phyloP scores from a whole-genome alignment of 495 filamentous ascomycete species.

The Neurospora sp. region DNA sequence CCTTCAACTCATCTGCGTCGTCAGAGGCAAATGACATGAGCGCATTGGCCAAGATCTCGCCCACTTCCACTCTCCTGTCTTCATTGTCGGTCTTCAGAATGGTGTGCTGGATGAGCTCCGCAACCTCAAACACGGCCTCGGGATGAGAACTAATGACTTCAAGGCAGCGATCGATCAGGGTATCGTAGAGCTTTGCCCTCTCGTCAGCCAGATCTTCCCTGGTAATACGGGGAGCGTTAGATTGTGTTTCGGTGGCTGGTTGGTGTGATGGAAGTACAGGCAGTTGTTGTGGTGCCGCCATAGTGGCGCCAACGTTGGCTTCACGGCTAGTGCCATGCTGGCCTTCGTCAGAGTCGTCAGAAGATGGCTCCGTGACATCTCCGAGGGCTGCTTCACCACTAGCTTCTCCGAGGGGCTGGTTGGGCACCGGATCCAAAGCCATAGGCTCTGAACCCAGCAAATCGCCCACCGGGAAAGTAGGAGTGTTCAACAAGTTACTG shows the following conservation, averaged over 20 bases:
- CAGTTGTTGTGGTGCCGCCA: neutral
- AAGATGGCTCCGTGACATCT: conserved; percentile 12
- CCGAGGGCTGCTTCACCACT: conserved; percentile 10
- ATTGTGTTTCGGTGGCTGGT: neutral
- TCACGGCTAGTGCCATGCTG: conserved; percentile 7
- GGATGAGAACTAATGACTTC: conserved; percentile 82
- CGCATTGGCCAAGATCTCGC: conserved; percentile 72
- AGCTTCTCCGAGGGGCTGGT: conserved; percentile 9
- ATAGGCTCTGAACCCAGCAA: conserved; percentile 16
- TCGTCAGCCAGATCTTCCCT: conserved; percentile 77
- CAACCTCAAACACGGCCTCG: conserved; percentile 82
- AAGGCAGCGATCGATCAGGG: conserved; percentile 79
- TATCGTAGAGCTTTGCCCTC: conserved; percentile 58
- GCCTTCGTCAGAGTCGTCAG: conserved; percentile 15
- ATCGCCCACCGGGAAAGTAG: neutral
- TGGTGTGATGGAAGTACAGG: conserved; percentile 2
- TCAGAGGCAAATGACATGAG: conserved; percentile 74
- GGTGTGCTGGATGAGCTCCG: conserved; percentile 72
- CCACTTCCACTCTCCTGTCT: conserved; percentile 60
- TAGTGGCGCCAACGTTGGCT: neutral
- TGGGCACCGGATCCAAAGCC: conserved; percentile 18
- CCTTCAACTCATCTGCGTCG: conserved; percentile 71
- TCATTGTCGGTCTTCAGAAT: conserved; percentile 59
- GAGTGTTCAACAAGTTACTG: conserved; percentile 1
- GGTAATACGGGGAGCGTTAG: conserved; percentile 30